Conservation (phyloP, 768 basidiomycete genomes). For the Mycena vitilis region DNA sequence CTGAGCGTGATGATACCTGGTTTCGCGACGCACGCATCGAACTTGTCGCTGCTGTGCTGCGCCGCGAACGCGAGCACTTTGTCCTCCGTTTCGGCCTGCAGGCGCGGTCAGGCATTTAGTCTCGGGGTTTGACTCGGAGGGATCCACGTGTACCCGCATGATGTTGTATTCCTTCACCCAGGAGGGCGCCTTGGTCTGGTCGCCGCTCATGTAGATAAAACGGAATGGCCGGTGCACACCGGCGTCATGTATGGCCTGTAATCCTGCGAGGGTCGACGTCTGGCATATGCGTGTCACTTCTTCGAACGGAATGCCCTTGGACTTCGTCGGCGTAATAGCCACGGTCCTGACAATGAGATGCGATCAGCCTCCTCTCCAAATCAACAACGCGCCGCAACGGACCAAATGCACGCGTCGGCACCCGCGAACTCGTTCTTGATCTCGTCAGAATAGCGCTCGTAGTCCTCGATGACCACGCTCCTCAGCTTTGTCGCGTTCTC, state of each 20-base stretch:
- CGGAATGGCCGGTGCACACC: slow-evolving; percentile 1
- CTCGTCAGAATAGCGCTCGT: not conserved
- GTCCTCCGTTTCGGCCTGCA: slow-evolving; percentile 6
- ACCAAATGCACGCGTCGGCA: slow-evolving; percentile 9
- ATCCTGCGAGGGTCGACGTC: not conserved
- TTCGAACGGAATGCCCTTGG: not conserved
- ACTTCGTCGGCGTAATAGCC: not conserved
- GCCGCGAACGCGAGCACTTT: slow-evolving; percentile 10
- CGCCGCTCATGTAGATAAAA: slow-evolving; percentile 8
- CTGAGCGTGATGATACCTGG: too few relatives aligned
- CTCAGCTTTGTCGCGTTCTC: not conserved
- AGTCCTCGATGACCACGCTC: not conserved
- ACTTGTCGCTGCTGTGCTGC: not conserved
- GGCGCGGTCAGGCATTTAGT: too few relatives aligned
- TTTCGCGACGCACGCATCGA: not conserved
- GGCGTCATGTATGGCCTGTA: not conserved
- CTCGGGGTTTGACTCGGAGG: too few relatives aligned
- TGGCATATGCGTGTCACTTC: slow-evolving; percentile 2
- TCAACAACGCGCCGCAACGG: not conserved
- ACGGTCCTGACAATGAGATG: not conserved
- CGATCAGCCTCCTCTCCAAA: not conserved
- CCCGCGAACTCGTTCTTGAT: slow-evolving; percentile 1
- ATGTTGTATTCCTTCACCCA: not conserved
- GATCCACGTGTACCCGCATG: not conserved
- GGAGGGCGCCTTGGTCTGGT: slow-evolving; percentile 1